Base-by-base conservation (phyloP, 345 rosid genomes). In the Ailanthus altissimus region DNA sequence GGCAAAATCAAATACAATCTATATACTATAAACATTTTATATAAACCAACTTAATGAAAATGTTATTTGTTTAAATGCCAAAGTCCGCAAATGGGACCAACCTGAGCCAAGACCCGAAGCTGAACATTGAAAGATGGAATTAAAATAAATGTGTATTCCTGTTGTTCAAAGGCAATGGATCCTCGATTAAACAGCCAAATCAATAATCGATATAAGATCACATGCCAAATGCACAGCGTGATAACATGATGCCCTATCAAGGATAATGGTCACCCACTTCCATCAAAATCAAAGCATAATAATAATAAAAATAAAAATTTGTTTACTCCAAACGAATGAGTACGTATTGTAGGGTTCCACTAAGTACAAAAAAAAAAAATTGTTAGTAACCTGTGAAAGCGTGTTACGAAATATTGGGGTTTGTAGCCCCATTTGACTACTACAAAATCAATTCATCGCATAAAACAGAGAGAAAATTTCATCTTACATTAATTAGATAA, bases 361-460 rank as follows among this genome's bases (percentile, higher is more conserved):
- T 43, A 36, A 16, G 21, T 40, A 38, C 25, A 71, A 20, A 32
- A 40, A n/a, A n/a, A 70, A 58, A 11, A 42, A n/a, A n/a, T n/a
- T 14, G 76, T 28, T 46, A 3, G 69, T 28, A 47, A 32, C 12
- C 20, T 5, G 59, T 28, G 69, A 74, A 53, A 54, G 12, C 78
- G 15, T 46, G 73, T 75, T 25, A 43, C 78, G 42, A 67, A 75
- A 56, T 26, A 16, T 67, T 46, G 78, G 78, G 56, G 73, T 56
- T 54, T 43, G 73, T 49, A 36, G 54, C 56, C 45, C 59, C 68
- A 21, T 61, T 74, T 62, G 59, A 72, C 51, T 40, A 26, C 20
- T 36, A 7, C 5, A 14, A 11, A 49, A 12, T 49, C 1, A 5
- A 36, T 40, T 16, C 18, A 63, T 14, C 3, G 28, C 6, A 77